Base-by-base conservation (phyloP, 208 protist genomes). In the Trypanosoma avium region DNA sequence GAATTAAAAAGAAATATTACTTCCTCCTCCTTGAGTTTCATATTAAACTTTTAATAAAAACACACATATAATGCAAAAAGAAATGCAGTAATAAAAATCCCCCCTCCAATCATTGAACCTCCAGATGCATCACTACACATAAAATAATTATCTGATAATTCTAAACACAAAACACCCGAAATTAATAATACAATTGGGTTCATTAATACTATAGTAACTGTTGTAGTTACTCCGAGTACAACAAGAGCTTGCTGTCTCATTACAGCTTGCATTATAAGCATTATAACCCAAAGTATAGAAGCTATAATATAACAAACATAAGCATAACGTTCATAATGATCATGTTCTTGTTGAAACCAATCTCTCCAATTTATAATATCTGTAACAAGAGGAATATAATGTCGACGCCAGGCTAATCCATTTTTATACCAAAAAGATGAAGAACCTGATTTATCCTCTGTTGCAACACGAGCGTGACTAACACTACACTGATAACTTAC, bases 121-220 rank as follows among this genome's bases (percentile, higher is more conserved):
- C 86, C 89, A n/a, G 83, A 68, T 15, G 12, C 17, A 12, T 52
- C 70, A 54, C 56, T 77, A 60, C 86, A 92, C 83, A 95, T 92
- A 65, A 91, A 84, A 56, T 77, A 77, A 0, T 68, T 22, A 47
- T 88, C 78, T 30, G 72, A 75, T 8, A 85, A 42, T 21, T 79
- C 62, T 8, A 88, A 76, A 46, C 89, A 95, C 12, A 95, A 68
- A 0, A 77, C 54, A 26, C 89, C 89, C 13, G 77, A 58, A 19
- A 92, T 4, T 27, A 91, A 67, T 54, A 95, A 65, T 15, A 82
- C 73, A 27, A 95, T 38, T 3, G 89, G 89, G 61, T 95, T 95
- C 33, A 92, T 73, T 21, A 81, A 47, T 29, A 83, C 26, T 17
- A 95, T 40, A 38, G 80, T 61, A 17, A 79, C 59, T 4, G 79